These are phyloP conservation scores for Helotiales sp. DNA, from an alignment of 2,329 filamentous ascomycete genomes.

Conservation along the genomic window DNA sequence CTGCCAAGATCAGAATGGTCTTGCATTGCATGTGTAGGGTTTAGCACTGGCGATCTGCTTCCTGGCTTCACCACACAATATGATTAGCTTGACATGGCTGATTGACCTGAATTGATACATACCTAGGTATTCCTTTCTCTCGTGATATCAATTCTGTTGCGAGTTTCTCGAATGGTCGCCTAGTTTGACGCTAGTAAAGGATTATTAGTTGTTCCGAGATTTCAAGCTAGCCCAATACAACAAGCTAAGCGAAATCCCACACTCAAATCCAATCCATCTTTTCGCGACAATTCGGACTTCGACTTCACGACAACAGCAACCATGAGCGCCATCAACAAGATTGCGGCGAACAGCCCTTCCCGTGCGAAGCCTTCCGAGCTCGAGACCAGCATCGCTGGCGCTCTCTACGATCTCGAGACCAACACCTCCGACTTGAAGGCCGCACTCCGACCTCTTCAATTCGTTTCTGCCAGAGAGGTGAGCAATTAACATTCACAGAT, in stretches of 20 bases:
- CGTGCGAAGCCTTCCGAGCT: constrained; percentile 95
- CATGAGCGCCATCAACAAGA: constrained; percentile 90
- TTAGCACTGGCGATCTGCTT: too few species aligned
- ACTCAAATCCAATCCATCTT: constrained; percentile 4
- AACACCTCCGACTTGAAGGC: constrained; percentile 98
- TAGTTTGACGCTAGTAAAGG: too few species aligned
- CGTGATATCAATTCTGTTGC: too few species aligned
- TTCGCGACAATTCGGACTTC: constrained; percentile 3
- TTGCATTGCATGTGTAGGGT: too few species aligned
- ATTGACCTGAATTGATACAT: too few species aligned
- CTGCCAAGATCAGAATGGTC: too few species aligned
- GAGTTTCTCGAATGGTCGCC: too few species aligned
- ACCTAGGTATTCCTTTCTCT: too few species aligned
- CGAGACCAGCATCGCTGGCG: constrained; percentile 93
- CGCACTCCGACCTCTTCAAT: constrained; percentile 95
- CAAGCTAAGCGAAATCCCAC: not conserved
- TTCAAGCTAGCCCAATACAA: not conserved
- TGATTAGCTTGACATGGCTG: too few species aligned
- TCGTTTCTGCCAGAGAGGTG: constrained; percentile 99
- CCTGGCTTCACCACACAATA: too few species aligned
- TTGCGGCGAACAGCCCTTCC: constrained; percentile 95
- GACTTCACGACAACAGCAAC: constrained; percentile 42
- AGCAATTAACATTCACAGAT: constrained; percentile 49
- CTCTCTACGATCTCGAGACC: constrained; percentile 98
- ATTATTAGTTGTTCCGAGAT: too few species aligned